Evolutionary conservation across 805 yeast species (phyloP).

Genomic region (Saccharomycopsis vini): DNA sequence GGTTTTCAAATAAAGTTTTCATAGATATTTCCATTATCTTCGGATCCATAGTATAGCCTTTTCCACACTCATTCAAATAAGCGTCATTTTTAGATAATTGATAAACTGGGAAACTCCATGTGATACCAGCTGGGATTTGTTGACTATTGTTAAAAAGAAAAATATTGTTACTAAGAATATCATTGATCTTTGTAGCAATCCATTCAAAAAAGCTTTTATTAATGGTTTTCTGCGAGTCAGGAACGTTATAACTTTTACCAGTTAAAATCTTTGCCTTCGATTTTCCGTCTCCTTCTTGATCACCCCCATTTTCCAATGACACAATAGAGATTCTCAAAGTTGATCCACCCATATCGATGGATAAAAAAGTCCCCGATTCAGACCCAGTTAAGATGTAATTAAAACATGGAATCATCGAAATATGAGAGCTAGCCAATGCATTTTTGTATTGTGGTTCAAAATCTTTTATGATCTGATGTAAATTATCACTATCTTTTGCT

Average conservation of each 20-base stretch:
- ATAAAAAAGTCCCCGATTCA: conserved; percentile 4
- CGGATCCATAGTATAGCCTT: conserved; percentile 10
- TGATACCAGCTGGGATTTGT: conserved; percentile 7
- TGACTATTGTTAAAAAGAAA: background rate
- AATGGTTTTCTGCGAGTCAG: conserved; percentile 7
- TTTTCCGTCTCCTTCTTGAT: no score
- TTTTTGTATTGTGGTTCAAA: conserved; percentile 5
- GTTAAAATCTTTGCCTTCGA: background rate
- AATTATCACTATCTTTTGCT: conserved; percentile 15
- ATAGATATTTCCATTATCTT: background rate
- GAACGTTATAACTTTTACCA: background rate
- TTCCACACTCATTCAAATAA: conserved; percentile 11
- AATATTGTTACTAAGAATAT: background rate
- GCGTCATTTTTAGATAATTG: conserved; percentile 14
- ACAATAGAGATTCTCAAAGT: conserved; percentile 14
- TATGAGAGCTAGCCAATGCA: conserved; percentile 5
- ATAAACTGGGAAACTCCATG: conserved; percentile 17
- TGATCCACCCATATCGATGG: conserved; percentile 17
- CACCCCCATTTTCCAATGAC: background rate
- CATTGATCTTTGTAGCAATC: conserved; percentile 8
- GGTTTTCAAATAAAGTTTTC: conserved; percentile 8
- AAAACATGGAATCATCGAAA: conserved; percentile 14
- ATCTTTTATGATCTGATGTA: conserved; percentile 20
- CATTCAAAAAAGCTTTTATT: conserved; percentile 8
- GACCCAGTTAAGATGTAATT: background rate